Evolutionary conservation across 2,329 filamentous ascomycete genomes (phyloP).

Genomic region (Fusarium nelsonii): DNA sequence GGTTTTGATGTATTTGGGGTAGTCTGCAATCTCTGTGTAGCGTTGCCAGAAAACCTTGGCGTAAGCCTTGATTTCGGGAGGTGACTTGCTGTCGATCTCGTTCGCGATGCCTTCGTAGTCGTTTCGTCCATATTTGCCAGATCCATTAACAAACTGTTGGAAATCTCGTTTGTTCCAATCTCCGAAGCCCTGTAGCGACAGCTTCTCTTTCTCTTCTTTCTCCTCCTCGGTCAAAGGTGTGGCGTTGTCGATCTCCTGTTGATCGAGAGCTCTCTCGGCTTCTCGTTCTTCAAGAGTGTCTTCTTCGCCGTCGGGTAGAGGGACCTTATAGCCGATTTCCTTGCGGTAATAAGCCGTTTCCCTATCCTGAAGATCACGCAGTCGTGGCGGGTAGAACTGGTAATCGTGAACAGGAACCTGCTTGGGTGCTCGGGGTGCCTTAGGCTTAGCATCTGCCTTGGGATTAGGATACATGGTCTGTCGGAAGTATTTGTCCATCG

Average conservation of each 20-base stretch:
- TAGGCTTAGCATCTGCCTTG: slow-evolving; percentile 90
- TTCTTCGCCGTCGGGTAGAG: slow-evolving; percentile 87
- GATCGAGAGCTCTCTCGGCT: slow-evolving; percentile 86
- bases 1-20: slow-evolving; percentile 86
- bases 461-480: slow-evolving; percentile 84
- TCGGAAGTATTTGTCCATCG: slow-evolving; percentile 98
- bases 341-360: slow-evolving; percentile 97
- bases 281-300: slow-evolving; percentile 88
- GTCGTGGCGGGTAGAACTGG: slow-evolving; percentile 90
- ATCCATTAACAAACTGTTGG: slow-evolving; percentile 97
- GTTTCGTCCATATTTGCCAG: slow-evolving; percentile 88
- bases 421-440: slow-evolving; percentile 94
- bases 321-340: slow-evolving; percentile 95
- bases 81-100: slow-evolving; percentile 91
- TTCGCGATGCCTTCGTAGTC: slow-evolving; percentile 87
- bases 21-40: slow-evolving; percentile 90
- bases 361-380: slow-evolving; percentile 92
- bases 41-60: slow-evolving; percentile 97
- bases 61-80: slow-evolving; percentile 88
- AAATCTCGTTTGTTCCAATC: slow-evolving; percentile 98
- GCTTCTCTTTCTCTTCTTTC: slow-evolving; percentile 83
- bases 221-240: slow-evolving; percentile 90
- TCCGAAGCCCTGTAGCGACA: slow-evolving; percentile 87
- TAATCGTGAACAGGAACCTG: slow-evolving; percentile 94
- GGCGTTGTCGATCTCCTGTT: slow-evolving; percentile 93